Conservation (phyloP, 257 asterid species). For the Primulina tabacum region DNA sequence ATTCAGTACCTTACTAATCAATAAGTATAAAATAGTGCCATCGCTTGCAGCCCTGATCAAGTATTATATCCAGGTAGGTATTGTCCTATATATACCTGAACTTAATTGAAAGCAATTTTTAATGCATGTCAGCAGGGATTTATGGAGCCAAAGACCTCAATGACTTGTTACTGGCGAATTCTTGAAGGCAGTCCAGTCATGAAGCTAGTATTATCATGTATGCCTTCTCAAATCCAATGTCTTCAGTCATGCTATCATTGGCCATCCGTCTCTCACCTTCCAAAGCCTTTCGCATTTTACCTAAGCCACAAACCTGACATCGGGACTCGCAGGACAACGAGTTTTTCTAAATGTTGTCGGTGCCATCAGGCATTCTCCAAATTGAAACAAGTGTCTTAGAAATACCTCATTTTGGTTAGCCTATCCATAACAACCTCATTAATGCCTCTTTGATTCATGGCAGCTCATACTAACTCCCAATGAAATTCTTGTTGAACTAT, state of each 20-base stretch:
- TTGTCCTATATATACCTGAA: slow-evolving; percentile 4
- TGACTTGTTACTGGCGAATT: neutral
- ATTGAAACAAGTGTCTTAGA: too few relatives aligned
- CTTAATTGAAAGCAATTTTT: neutral
- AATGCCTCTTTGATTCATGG: neutral
- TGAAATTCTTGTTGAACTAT: neutral
- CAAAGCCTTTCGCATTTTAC: neutral
- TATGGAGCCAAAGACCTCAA: neutral
- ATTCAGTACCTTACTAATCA: neutral
- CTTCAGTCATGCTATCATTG: neutral
- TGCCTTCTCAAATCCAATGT: neutral
- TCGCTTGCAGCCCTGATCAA: neutral
- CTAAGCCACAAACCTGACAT: neutral
- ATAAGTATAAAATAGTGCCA: neutral
- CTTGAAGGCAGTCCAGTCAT: neutral
- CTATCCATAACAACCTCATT: neutral
- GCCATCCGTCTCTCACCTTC: neutral
- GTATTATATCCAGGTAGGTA: slow-evolving; percentile 6
- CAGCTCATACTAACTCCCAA: neutral
- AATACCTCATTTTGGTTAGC: neutral
- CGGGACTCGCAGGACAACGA: neutral
- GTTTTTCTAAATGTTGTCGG: slow-evolving; percentile 7
- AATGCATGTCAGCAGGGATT: slow-evolving; percentile 1
- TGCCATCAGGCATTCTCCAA: slow-evolving; percentile 40
- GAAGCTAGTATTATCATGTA: neutral